These are phyloP conservation scores for Alternaria postmessia DNA, from an alignment of 2,329 filamentous ascomycete genomes.

Conservation along the genomic window DNA sequence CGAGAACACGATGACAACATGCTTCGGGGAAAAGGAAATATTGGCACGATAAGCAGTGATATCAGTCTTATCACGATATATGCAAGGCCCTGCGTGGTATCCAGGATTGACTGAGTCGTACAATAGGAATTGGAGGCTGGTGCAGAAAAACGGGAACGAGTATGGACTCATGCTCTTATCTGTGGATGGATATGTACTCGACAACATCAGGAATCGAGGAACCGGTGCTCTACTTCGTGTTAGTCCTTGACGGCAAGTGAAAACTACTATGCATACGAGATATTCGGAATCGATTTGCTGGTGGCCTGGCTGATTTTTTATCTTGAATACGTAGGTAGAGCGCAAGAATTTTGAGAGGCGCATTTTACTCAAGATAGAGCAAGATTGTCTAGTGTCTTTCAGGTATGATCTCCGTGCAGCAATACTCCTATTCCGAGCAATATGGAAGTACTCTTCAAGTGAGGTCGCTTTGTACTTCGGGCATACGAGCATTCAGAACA, in stretches of 20 bases:
- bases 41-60: background rate
- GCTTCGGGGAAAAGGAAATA: background rate
- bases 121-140: background rate
- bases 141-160: background rate
- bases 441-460: background rate
- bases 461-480: background rate
- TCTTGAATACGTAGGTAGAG: background rate
- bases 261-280: background rate
- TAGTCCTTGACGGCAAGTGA: background rate
- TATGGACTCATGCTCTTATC: background rate
- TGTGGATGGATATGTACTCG: background rate
- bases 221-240: background rate
- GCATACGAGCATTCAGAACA: background rate
- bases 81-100: background rate
- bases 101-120: background rate
- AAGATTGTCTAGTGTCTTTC: background rate
- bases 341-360: background rate
- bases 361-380: background rate
- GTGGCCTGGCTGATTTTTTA: background rate
- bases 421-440: background rate
- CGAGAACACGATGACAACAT: background rate
- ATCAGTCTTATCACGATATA: background rate
- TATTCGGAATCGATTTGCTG: background rate
- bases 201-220: background rate
- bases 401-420: background rate